Percentiles rank a stretch among this genome's conserved stretches.
phyloP scores from a whole-genome alignment of 1,284 basidiomycete species.

The Entoloma clypeatum region DNA sequence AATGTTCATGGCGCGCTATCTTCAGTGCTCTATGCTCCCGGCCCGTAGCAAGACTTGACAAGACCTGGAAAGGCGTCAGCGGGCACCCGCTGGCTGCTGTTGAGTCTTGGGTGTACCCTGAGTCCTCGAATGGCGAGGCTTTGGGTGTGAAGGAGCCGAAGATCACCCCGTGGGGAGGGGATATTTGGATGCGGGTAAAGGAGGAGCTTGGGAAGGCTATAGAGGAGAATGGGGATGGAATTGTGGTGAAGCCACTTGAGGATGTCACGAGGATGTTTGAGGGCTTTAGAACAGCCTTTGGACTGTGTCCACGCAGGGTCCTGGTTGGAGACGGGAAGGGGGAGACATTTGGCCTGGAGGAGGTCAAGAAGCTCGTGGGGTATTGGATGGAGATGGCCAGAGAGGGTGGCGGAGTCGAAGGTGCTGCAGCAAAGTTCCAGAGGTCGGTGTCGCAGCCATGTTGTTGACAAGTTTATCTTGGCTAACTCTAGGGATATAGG shows the following conservation, averaged over 20 bases:
- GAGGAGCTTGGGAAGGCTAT: slow-evolving; percentile 42
- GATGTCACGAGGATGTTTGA: slow-evolving; percentile 49
- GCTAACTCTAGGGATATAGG: slow-evolving; percentile 33
- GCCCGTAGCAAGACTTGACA: slow-evolving; percentile 70
- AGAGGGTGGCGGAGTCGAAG: slow-evolving; percentile 39
- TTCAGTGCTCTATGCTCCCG: slow-evolving; percentile 61
- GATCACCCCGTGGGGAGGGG: slow-evolving; percentile 68
- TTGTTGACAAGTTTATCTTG: slow-evolving; percentile 4
- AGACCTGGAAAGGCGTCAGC: slow-evolving; percentile 74
- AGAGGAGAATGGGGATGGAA: slow-evolving; percentile 36
- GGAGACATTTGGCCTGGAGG: too few relatives aligned
- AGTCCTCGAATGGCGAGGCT: slow-evolving; percentile 33
- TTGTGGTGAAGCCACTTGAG: slow-evolving; percentile 38
- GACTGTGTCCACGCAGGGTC: slow-evolving; percentile 44
- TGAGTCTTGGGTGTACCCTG: slow-evolving; percentile 60
- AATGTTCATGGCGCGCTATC: slow-evolving; percentile 74
- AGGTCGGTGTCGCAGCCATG: slow-evolving; percentile 40
- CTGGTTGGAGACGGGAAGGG: slow-evolving; percentile 34
- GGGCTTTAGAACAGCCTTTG: slow-evolving; percentile 46
- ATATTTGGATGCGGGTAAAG: slow-evolving; percentile 39
- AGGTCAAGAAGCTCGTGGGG: slow-evolving; percentile 45
- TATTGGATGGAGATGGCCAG: slow-evolving; percentile 51
- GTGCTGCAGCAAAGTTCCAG: slow-evolving; percentile 55
- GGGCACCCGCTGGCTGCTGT: slow-evolving; percentile 50
- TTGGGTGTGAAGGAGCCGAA: slow-evolving; percentile 41